phyloP scores from a whole-genome alignment of 163 green algal species.

The Chlorella variabilis region DNA sequence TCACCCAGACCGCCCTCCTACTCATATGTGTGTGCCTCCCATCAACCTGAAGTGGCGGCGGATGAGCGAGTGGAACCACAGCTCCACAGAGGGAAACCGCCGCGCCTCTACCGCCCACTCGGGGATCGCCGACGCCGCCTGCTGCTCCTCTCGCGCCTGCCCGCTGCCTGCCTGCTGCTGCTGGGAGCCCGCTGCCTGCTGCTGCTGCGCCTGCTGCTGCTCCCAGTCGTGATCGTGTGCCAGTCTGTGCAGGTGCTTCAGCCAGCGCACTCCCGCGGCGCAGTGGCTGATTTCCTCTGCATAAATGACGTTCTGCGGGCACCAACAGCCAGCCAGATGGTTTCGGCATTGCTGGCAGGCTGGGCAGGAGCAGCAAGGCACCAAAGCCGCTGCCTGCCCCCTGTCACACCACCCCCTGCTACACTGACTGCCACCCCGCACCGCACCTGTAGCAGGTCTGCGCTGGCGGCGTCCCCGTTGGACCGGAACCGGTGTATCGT shows the following conservation, averaged over 20 bases:
- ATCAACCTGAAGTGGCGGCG: constrained; percentile 78
- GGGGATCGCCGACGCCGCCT: background rate
- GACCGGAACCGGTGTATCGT: constrained; percentile 85
- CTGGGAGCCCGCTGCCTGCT: background rate
- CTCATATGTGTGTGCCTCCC: no score
- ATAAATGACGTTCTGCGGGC: constrained; percentile 38
- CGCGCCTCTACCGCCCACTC: constrained; percentile 53
- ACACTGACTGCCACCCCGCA: no score
- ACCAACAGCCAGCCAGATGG: background rate
- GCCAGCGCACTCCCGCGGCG: constrained; percentile 87
- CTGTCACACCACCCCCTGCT: no score
- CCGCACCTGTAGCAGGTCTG: constrained; percentile 70
- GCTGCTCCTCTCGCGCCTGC: background rate
- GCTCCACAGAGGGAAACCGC: constrained; percentile 55
- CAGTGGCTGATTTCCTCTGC: constrained; percentile 93
- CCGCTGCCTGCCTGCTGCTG: background rate
- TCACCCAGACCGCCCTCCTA: no score
- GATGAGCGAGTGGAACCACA: constrained; percentile 89
- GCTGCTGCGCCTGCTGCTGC: constrained; percentile 4
- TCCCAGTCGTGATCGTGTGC: constrained; percentile 17
- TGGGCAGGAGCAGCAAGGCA: no score
- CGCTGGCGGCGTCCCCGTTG: constrained; percentile 67
- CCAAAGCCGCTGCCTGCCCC: no score
- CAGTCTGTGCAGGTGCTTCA: constrained; percentile 71
- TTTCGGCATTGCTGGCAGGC: no score